Percentiles rank a stretch among this genome's conserved stretches.
Evolutionary conservation across 345 rosid genomes (phyloP).

Genomic region (Eucalyptus decipiens): DNA sequence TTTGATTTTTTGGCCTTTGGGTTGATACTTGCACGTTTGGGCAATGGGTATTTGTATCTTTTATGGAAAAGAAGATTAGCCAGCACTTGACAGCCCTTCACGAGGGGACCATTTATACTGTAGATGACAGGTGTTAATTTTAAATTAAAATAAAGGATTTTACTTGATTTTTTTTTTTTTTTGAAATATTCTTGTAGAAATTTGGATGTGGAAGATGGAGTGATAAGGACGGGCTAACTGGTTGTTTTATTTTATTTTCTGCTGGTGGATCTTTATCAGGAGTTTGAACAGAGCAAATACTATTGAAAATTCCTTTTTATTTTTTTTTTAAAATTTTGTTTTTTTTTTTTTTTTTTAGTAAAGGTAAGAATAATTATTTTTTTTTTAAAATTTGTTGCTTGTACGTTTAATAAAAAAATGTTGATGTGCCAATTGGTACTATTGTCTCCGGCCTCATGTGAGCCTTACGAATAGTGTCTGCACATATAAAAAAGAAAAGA

Average conservation of each 20-base stretch:
- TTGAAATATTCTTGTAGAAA: background rate
- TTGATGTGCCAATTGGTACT: background rate
- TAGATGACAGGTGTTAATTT: background rate
- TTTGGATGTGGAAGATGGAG: background rate
- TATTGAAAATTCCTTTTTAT: background rate
- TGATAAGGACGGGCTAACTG: background rate
- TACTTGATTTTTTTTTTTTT: background rate
- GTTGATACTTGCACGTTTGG: background rate
- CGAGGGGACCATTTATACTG: background rate
- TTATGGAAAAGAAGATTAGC: background rate
- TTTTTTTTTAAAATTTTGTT: background rate
- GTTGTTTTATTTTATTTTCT: background rate
- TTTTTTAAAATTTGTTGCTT: background rate
- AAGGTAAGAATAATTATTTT: too few species aligned
- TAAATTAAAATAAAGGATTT: background rate
- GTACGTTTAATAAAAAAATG: background rate
- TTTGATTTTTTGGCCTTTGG: background rate
- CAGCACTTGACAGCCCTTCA: background rate
- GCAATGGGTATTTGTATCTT: background rate
- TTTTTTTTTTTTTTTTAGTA: too few species aligned
- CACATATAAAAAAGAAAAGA: background rate
- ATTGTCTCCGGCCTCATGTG: background rate
- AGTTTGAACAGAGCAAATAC: background rate
- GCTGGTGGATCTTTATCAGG: background rate
- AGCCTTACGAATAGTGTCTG: background rate